These are phyloP conservation scores for Athelia psychrophila DNA, from an alignment of 1,284 basidiomycete genomes.

Conservation along the genomic window DNA sequence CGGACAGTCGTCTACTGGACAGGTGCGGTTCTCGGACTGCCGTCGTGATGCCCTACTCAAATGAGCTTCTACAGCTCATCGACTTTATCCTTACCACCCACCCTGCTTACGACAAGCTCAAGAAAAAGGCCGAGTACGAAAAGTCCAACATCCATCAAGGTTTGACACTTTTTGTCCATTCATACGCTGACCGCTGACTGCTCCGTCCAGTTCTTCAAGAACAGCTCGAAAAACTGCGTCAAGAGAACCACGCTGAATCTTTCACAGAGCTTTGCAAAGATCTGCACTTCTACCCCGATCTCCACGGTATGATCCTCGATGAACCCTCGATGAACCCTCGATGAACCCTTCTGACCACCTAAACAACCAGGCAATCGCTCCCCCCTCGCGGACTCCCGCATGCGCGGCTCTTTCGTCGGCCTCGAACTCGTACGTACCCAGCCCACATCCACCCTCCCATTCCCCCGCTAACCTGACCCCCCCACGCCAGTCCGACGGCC, in stretches of 20 bases:
- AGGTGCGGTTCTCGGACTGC: conserved; percentile 41
- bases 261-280: conserved; percentile 87
- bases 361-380: conserved; percentile 84
- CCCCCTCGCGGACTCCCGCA: conserved; percentile 90
- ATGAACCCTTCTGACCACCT: conserved; percentile 3
- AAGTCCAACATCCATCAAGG: conserved; percentile 58
- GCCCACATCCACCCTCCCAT: neutral
- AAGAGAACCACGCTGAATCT: conserved; percentile 54
- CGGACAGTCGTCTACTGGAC: conserved; percentile 97
- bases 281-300: conserved; percentile 92
- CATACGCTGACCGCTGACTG: neutral
- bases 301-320: conserved; percentile 56
- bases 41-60: neutral
- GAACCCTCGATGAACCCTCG: neutral
- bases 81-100: conserved; percentile 96
- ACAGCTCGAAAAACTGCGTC: conserved; percentile 65
- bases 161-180: conserved; percentile 20
- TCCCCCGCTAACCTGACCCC: neutral
- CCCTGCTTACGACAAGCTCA: conserved; percentile 73
- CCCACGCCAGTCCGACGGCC: conserved; percentile 60
- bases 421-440: conserved; percentile 64
- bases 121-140: conserved; percentile 52
- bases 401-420: conserved; percentile 91
- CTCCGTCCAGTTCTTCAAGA: conserved; percentile 66
- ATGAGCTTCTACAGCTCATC: conserved; percentile 58